Evolutionary conservation across 192 early-diverging fungal genomes (phyloP), one percentile per base, ranked within the genome.

Genomic region (Coemansia sp.): DNA sequence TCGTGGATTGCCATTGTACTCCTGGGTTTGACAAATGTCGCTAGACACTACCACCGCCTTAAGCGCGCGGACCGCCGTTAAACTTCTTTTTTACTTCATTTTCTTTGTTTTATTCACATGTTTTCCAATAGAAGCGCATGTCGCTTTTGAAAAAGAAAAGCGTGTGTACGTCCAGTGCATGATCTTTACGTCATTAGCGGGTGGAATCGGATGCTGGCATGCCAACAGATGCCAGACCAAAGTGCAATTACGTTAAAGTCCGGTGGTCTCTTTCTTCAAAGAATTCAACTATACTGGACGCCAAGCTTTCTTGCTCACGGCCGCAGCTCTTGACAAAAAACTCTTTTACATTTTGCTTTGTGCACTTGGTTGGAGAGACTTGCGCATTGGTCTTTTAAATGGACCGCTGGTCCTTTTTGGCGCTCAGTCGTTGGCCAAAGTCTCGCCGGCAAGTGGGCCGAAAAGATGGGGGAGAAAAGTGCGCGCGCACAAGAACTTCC

Each of bases 1-100:
- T 65, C 64, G 11, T 84, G 83, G 83, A n/a, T 77, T 48, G 31
- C 70, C 11, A 67, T 84, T 68, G 62, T 64, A 11, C 63, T 75
- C n/a, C 14, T 77, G 46, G 83, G 78, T 9, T 44, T 68, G 11
- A 35, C 72, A 7, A 69, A 78, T 16, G 69, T 80, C 0, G 60
- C 63, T 35, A 59, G 54, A 14, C 59, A 70, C 63, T 61, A 67
- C 24, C 33, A 36, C 3, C 61, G 45, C 8, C 69, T 81, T 56
- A 54, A 60, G 44, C 63, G 64, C 46, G 36, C 62, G 46, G 46
- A 70, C n/a, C n/a, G 69, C 3, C 67, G 39, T 21, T 72, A 59
- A 44, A 1, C 36, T 29, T 64, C 19, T 17, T 68, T 60, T 64
- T 76, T 16, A 1, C 35, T 31, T 68, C 13, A 33, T 37, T 59